These are phyloP conservation scores for Arctostaphylos glauca DNA, from an alignment of 148 eudicot genomes.

Conservation along the genomic window DNA sequence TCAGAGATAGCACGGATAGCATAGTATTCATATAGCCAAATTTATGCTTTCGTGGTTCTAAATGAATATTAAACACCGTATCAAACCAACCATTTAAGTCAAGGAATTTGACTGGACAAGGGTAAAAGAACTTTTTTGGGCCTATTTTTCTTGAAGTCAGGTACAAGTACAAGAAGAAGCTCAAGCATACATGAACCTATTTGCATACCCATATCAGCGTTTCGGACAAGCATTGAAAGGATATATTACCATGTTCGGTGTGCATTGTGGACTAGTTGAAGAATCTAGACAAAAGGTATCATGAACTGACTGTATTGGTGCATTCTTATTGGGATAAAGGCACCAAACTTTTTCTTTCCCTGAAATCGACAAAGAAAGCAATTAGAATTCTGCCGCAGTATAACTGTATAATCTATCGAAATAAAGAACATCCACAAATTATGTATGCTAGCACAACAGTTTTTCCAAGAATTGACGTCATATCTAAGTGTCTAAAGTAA, in stretches of 20 bases:
- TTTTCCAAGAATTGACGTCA: neutral
- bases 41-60: neutral
- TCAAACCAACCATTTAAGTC: neutral
- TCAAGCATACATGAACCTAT: neutral
- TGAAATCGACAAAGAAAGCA: slow-evolving; percentile 26
- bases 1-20: neutral
- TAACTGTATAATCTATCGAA: neutral
- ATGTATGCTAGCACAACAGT: neutral
- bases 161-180: neutral
- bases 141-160: neutral
- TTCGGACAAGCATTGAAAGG: neutral
- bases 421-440: neutral
- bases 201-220: neutral
- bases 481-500: neutral
- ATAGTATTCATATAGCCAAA: neutral
- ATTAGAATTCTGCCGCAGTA: neutral
- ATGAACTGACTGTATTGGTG: slow-evolving; percentile 57
- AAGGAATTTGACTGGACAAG: neutral
- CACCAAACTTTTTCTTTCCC: slow-evolving; percentile 81
- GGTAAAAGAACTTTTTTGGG: neutral
- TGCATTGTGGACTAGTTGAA: slow-evolving; percentile 23
- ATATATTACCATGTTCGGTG: slow-evolving; percentile 18
- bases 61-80: neutral
- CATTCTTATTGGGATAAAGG: slow-evolving; percentile 80
- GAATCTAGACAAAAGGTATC: slow-evolving; percentile 43